Evolutionary conservation across 495 filamentous ascomycete genomes (phyloP).

Genomic region (Trichoderma virens): DNA sequence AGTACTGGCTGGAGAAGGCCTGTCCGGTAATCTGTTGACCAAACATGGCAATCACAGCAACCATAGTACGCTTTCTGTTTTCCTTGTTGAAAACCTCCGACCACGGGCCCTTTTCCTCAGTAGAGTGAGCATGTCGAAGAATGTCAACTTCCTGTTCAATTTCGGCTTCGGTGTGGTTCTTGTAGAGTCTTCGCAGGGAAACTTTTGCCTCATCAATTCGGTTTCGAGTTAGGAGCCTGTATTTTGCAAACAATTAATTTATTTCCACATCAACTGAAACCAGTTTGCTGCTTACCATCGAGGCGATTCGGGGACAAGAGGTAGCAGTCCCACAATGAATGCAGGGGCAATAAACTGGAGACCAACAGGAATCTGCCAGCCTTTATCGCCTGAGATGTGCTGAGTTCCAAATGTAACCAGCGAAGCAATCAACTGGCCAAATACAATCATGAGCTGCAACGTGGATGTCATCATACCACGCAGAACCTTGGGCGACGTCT

Average conservation of each 20-base stretch:
- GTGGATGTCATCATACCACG: constrained; percentile 20
- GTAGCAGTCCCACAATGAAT: constrained; percentile 24
- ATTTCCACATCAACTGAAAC: not conserved
- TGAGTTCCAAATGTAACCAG: constrained; percentile 16
- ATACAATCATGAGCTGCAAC: constrained; percentile 16
- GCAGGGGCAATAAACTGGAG: constrained; percentile 30
- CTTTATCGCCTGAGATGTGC: constrained; percentile 17
- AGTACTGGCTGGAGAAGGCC: constrained; percentile 19
- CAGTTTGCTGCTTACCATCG: constrained; percentile 21
- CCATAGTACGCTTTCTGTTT: constrained; percentile 17
- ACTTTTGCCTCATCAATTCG: constrained; percentile 15
- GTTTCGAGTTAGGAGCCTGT: constrained; percentile 15
- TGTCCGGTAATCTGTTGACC: constrained; percentile 22
- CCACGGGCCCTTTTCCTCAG: constrained; percentile 19
- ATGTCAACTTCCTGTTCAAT: constrained; percentile 17
- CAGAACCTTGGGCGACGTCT: constrained; percentile 16
- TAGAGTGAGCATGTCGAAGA: constrained; percentile 14
- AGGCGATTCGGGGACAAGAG: constrained; percentile 30
- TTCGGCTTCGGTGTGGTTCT: constrained; percentile 12
- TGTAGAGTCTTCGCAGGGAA: constrained; percentile 15
- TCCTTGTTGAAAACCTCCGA: constrained; percentile 17
- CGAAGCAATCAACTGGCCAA: constrained; percentile 25
- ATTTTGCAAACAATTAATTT: not conserved
- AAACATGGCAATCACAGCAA: constrained; percentile 21
- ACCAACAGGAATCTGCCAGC: constrained; percentile 31